Percentiles rank a stretch among this genome's conserved stretches.
phyloP scores from a whole-genome alignment of 1,284 basidiomycete species.

The Thecaphora thlaspeos region DNA sequence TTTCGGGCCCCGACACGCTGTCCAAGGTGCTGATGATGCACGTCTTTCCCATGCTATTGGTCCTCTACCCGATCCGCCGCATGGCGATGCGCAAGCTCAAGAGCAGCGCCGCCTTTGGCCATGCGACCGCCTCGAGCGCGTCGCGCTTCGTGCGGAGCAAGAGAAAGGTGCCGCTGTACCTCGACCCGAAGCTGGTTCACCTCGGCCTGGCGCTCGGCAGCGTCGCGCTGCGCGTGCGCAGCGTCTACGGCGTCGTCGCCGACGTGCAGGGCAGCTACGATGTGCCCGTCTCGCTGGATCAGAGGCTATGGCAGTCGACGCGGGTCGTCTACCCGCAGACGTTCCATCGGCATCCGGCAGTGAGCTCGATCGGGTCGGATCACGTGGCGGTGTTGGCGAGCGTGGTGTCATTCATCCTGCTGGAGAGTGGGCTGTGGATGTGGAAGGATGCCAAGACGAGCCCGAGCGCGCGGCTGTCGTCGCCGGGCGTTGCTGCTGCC shows the following conservation, averaged over 20 bases:
- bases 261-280: not conserved
- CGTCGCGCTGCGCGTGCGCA: conserved; percentile 13
- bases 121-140: conserved; percentile 4
- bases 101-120: not conserved
- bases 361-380: conserved; percentile 36
- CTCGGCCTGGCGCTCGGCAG: conserved; percentile 15
- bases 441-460: conserved; percentile 19
- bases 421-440: conserved; percentile 32
- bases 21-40: conserved; percentile 69
- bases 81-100: not conserved
- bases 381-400: conserved; percentile 27
- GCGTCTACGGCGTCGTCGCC: conserved; percentile 8
- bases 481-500: not conserved
- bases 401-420: conserved; percentile 12
- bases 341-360: conserved; percentile 29
- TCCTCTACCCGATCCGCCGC: conserved; percentile 54
- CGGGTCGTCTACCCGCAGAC: conserved; percentile 18
- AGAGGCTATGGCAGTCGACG: conserved; percentile 7
- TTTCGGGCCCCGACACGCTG: conserved; percentile 63
- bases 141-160: conserved; percentile 9
- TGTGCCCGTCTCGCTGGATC: not conserved
- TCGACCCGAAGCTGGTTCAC: conserved; percentile 15
- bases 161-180: conserved; percentile 1
- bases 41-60: conserved; percentile 64
- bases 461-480: conserved; percentile 5